These are phyloP conservation scores for Cryphonectria naterciae DNA, from an alignment of 2,329 filamentous ascomycete genomes.

Conservation along the genomic window DNA sequence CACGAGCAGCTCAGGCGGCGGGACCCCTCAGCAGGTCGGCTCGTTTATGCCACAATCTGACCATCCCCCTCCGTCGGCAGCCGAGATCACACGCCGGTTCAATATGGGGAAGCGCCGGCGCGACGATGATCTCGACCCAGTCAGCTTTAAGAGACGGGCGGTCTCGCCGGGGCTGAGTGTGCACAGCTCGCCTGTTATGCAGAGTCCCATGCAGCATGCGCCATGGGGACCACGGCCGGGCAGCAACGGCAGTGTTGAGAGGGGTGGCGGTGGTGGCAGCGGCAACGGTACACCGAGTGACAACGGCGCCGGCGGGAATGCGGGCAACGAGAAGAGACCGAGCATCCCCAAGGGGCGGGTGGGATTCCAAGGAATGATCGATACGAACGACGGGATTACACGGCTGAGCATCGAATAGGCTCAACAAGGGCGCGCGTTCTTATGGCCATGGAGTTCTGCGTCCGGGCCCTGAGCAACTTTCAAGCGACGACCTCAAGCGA, in stretches of 20 bases:
- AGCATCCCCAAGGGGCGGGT: conserved; percentile 63
- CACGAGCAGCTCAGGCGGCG: conserved; percentile 40
- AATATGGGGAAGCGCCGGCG: conserved; percentile 76
- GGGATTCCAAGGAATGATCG: conserved; percentile 89
- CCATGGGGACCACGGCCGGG: conserved; percentile 69
- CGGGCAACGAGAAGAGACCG: conserved; percentile 46
- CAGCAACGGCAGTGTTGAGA: conserved; percentile 58
- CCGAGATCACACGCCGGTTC: conserved; percentile 77
- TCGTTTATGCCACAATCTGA: conserved; percentile 35
- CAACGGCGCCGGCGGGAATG: conserved; percentile 28
- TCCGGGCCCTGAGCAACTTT: neutral
- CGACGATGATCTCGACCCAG: conserved; percentile 85
- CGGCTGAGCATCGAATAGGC: conserved; percentile 90
- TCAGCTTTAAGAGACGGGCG: conserved; percentile 86
- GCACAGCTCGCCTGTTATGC: conserved; percentile 85
- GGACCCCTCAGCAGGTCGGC: conserved; percentile 44
- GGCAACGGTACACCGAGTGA: conserved; percentile 56
- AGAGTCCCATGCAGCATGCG: conserved; percentile 76
- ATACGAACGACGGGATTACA: conserved; percentile 94
- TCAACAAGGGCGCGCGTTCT: neutral
- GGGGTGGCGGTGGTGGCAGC: conserved; percentile 46
- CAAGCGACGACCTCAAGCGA: neutral
- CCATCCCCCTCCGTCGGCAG: conserved; percentile 60
- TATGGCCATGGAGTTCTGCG: neutral
- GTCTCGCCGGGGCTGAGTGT: conserved; percentile 91